Evolutionary conservation across 331 rosid genomes (phyloP).

Genomic region (Phaseolus coccineus): DNA sequence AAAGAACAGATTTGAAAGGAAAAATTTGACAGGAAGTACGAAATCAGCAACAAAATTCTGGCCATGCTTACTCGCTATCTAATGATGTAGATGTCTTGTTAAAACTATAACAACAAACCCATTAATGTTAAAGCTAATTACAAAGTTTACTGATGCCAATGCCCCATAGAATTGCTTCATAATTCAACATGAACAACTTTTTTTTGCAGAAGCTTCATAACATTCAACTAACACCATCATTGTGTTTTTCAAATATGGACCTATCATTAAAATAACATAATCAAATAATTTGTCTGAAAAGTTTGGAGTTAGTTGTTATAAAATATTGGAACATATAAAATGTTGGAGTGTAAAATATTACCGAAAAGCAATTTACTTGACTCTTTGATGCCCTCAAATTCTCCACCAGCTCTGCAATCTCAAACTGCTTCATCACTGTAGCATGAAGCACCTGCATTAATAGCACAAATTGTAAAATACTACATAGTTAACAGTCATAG

Average conservation of each 20-base stretch:
- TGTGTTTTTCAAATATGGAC: neutral
- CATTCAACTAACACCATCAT: neutral
- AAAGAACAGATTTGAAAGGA: neutral
- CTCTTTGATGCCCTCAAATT: conserved; percentile 61
- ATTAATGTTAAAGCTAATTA: neutral
- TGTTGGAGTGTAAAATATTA: conserved; percentile 2
- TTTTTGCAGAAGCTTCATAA: too few relatives aligned
- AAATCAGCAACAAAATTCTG: conserved; percentile 14
- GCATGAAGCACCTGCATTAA: conserved; percentile 71
- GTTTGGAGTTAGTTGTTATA: neutral
- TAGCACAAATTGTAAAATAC: conserved; percentile 33
- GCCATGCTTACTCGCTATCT: neutral
- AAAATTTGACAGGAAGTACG: neutral
- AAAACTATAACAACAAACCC: neutral
- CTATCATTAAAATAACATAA: neutral
- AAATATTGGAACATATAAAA: too few relatives aligned
- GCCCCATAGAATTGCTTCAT: neutral
- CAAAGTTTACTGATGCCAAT: neutral
- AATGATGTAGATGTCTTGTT: neutral
- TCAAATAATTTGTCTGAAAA: neutral
- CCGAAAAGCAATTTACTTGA: conserved; percentile 60
- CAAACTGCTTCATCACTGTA: conserved; percentile 78
- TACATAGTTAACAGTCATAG: neutral
- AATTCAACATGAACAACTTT: neutral
- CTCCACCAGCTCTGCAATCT: conserved; percentile 71